These are phyloP conservation scores for Termitomyces sp. DNA, from an alignment of 768 basidiomycete genomes.

Conservation along the genomic window DNA sequence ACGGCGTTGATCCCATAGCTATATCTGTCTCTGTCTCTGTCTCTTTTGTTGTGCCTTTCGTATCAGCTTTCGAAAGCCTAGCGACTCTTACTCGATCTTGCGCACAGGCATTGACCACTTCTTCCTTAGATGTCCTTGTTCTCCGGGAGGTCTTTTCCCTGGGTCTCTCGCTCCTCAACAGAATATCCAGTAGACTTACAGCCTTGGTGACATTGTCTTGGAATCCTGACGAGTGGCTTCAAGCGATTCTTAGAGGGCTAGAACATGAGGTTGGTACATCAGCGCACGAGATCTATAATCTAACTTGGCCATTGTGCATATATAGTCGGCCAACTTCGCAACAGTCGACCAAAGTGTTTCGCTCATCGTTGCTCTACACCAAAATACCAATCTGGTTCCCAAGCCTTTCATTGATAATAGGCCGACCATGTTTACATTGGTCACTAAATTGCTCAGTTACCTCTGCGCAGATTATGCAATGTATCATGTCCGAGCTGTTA, in stretches of 20 bases:
- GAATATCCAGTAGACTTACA: constrained; percentile 40
- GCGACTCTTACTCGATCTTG: constrained; percentile 40
- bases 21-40: constrained; percentile 14
- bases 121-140: constrained; percentile 22
- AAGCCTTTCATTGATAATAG: constrained; percentile 50
- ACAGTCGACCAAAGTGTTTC: constrained; percentile 60
- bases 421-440: constrained; percentile 51
- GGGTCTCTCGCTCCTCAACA: constrained; percentile 44
- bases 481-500: constrained; percentile 80
- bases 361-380: constrained; percentile 50
- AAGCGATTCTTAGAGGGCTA: constrained; percentile 44
- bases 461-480: constrained; percentile 57
- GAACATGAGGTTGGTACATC: constrained; percentile 44
- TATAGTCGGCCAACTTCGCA: constrained; percentile 58
- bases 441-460: constrained; percentile 67
- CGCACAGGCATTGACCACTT: constrained; percentile 29
- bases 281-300: constrained; percentile 1
- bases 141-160: constrained; percentile 49
- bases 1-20: constrained; percentile 35
- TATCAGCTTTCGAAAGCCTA: constrained; percentile 51
- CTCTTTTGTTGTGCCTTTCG: constrained; percentile 42
- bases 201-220: constrained; percentile 41
- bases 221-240: constrained; percentile 63
- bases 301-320: constrained; percentile 19
- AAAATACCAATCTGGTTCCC: constrained; percentile 44